Evolutionary conservation across 2,329 filamentous ascomycete species (phyloP).

Genomic region (Fusarium anthophilum): DNA sequence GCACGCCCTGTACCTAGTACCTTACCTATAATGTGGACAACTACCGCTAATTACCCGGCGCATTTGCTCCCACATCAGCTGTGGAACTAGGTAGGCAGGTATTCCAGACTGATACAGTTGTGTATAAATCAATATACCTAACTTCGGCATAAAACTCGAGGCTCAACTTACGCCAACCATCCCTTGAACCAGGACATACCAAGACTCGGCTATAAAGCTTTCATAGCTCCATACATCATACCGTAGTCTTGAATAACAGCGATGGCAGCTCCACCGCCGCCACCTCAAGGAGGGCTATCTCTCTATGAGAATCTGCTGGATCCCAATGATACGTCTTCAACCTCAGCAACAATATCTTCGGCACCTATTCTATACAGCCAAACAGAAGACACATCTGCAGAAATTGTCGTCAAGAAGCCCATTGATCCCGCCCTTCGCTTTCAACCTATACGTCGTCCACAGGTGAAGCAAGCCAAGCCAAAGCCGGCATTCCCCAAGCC

Average conservation of each 20-base stretch:
- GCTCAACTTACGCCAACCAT: not conserved
- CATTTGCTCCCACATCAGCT: conserved; percentile 11
- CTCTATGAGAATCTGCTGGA: conserved; percentile 88
- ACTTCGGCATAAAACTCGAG: not conserved
- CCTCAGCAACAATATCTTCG: conserved; percentile 75
- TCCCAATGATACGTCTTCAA: conserved; percentile 56
- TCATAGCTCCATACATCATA: not conserved
- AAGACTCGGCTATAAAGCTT: not conserved
- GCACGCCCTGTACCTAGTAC: not conserved
- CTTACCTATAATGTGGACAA: not conserved
- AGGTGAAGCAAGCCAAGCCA: conserved; percentile 65
- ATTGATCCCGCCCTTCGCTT: conserved; percentile 75
- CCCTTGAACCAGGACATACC: not conserved
- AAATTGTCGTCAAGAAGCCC: conserved; percentile 67
- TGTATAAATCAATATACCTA: not conserved
- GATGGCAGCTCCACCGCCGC: conserved; percentile 46
- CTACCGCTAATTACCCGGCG: conserved; percentile 46
- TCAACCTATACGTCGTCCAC: conserved; percentile 84
- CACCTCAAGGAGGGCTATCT: conserved; percentile 66
- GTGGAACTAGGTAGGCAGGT: not conserved
- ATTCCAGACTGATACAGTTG: not conserved
- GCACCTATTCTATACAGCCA: conserved; percentile 78
- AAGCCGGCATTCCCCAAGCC: conserved; percentile 69
- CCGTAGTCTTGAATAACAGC: not conserved
- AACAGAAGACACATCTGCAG: conserved; percentile 54